Base-by-base conservation (phyloP, 192 early-diverging fungal species). In the Tieghemiomyces parasiticus region DNA sequence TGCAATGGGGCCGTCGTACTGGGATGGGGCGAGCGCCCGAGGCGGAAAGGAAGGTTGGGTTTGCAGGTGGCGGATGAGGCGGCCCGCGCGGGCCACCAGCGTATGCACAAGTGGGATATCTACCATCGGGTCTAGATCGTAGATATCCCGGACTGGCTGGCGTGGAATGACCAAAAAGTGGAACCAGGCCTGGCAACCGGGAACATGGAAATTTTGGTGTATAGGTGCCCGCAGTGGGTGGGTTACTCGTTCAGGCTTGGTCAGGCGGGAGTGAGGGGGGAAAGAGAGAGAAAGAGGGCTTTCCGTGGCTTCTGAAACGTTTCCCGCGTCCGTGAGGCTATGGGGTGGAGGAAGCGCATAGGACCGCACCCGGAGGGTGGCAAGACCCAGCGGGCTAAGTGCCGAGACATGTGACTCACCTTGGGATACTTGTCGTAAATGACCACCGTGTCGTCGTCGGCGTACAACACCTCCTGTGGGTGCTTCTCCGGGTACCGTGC, bases 391-490 rank as follows among this genome's bases (percentile, higher is more conserved):
- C 8, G 38, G 6, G 38, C 8, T 6, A 42, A 42, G 38, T 6
- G 38, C 38, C 38, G 38, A 42, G 38, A 10, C 6, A 16, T 42
- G 38, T 10, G 16, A 42, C 16, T 42, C 16, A 42, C 50, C 50
- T 52, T 52, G 50, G 50, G 50, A 28, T 29, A 52, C 50, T 52
- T 52, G 50, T 52, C 50, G 50, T 14, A 20, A 2, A 52, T 25
- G 24, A 52, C 30, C 6, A 30, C 26, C 2, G 2, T 14, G 50
- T 20, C 26, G 2, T 24, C 26, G 30, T 52, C 26, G 6, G 20
- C 12, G 50, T 52, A 52, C 20, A 52, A 29, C 13, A 28, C 26
- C 14, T 52, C 50, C 2, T 14, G 20, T 28, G 24, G 50, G 26
- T 25, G 26, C 50, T 8, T 20, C 24, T 52, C 50, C 1, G 50